These are phyloP conservation scores for Gleditsia sinensis DNA, from an alignment of 306 rosid species.

Conservation along the genomic window DNA sequence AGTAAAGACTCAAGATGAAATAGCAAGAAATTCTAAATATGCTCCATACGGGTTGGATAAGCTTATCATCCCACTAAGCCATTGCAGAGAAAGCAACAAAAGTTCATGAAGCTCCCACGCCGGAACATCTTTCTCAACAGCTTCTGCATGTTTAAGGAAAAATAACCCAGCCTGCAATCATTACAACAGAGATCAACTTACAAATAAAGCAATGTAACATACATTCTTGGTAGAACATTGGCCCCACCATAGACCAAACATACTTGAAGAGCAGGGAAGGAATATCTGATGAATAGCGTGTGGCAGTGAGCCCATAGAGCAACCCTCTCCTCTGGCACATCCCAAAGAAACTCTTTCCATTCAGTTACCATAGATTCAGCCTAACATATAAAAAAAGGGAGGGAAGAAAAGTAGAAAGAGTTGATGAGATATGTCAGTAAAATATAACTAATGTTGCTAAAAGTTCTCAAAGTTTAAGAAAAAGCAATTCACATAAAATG, in stretches of 20 bases:
- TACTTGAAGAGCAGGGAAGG: slow-evolving; percentile 93
- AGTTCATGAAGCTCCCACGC: slow-evolving; percentile 95
- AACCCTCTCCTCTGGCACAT: slow-evolving; percentile 93
- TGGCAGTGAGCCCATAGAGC: slow-evolving; percentile 98
- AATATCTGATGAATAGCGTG: slow-evolving; percentile 83
- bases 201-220: slow-evolving; percentile 24
- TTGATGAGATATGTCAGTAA: slow-evolving; percentile 26
- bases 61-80: slow-evolving; percentile 97
- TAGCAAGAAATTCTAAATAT: slow-evolving; percentile 21
- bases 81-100: slow-evolving; percentile 85
- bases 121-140: slow-evolving; percentile 95
- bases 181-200: slow-evolving; percentile 30
- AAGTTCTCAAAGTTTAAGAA: neutral
- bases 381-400: slow-evolving; percentile 43
- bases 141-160: slow-evolving; percentile 97
- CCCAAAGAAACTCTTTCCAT: slow-evolving; percentile 99
- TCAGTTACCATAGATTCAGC: slow-evolving; percentile 99
- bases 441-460: slow-evolving; percentile 20
- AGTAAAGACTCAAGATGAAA: slow-evolving; percentile 42
- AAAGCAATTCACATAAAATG: slow-evolving; percentile 5
- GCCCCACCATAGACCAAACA: slow-evolving; percentile 35
- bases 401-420: slow-evolving; percentile 8
- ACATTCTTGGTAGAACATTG: slow-evolving; percentile 28
- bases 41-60: slow-evolving; percentile 76
- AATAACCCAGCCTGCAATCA: slow-evolving; percentile 89